Percentiles rank a stretch among this genome's conserved stretches.
phyloP scores from a whole-genome alignment of 2,329 filamentous ascomycete species.

The Xylariaceae sp. region DNA sequence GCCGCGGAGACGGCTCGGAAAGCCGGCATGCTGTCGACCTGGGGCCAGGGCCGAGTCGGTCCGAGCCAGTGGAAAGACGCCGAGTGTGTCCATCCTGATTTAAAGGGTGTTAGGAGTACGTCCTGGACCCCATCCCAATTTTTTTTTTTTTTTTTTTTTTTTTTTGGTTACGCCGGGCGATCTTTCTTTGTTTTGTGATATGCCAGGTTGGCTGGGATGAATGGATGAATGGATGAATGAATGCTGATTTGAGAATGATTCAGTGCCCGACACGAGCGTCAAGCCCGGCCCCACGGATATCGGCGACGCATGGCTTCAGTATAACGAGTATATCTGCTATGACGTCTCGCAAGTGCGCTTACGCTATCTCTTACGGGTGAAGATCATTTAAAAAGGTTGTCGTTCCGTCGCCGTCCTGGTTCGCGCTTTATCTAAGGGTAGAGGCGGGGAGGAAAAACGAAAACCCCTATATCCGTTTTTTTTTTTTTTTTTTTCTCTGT shows the following conservation, averaged over 20 bases:
- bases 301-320: conserved; percentile 44
- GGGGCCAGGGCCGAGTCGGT: conserved; percentile 59
- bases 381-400: conserved; percentile 32
- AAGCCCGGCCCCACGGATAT: conserved; percentile 45
- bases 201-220: neutral
- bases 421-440: too few species aligned
- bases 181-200: neutral
- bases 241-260: conserved; percentile 1
- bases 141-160: too few species aligned
- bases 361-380: conserved; percentile 62
- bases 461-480: too few species aligned
- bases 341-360: conserved; percentile 64
- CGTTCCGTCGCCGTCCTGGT: too few species aligned
- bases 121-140: too few species aligned
- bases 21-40: conserved; percentile 59
- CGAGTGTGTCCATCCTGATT: conserved; percentile 52
- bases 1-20: conserved; percentile 59
- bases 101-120: conserved; percentile 64
- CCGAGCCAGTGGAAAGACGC: conserved; percentile 75
- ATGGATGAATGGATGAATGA: too few species aligned
- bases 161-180: too few species aligned
- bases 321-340: conserved; percentile 73
- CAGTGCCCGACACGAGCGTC: conserved; percentile 44
- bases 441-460: too few species aligned
- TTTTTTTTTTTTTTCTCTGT: too few species aligned